Base-by-base conservation (phyloP, 352 stramenopile species). In the Globisporangium middletonii region DNA sequence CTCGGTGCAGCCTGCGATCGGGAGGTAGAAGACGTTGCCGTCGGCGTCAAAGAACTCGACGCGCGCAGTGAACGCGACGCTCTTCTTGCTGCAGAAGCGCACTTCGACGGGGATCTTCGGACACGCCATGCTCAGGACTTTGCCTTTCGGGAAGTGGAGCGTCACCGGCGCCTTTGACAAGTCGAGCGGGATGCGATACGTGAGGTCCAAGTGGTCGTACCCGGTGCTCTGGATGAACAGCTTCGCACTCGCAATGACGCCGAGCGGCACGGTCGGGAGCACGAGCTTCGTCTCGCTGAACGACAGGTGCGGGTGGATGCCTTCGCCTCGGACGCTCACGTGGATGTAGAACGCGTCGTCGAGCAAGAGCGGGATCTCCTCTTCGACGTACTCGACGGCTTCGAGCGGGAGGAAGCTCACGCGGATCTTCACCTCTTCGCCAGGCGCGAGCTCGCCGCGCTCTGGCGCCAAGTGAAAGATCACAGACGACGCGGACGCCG, bases 1-100 rank as follows among this genome's bases (percentile, higher is more conserved):
- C 53, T 98, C 94, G 0, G 88, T 79, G 38, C 81, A 95, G 2
- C 94, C 94, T 19, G 73, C 75, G 26, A 98, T 71, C 1, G 84
- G 73, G 1, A 98, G 60, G 27, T 72, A 62, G 48, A 97, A 98
- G 0, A 68, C 72, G 33, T 92, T 93, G 23, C 91, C 89, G 23
- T 98, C 90, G 0, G 70, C 50, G 57, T 98, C 93, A 33, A 97
- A 96, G 57, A 98, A 97, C 59, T 98, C 90, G 35, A 98, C 77
- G 27, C 88, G 71, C 0, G 87, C 83, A 47, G 88, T 96, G 55
- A 98, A 98, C 3, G 88, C 90, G 26, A 98, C 86, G 33, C 91
- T 94, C 27, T 84, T 86, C 26, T 72, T 72, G 53, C 82, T 94
- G 7, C 59, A 63, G 45, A 97, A 97, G 5, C 67, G 74, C 13